phyloP scores from a whole-genome alignment of 257 asterid species.

The Solanum dulcamara region DNA sequence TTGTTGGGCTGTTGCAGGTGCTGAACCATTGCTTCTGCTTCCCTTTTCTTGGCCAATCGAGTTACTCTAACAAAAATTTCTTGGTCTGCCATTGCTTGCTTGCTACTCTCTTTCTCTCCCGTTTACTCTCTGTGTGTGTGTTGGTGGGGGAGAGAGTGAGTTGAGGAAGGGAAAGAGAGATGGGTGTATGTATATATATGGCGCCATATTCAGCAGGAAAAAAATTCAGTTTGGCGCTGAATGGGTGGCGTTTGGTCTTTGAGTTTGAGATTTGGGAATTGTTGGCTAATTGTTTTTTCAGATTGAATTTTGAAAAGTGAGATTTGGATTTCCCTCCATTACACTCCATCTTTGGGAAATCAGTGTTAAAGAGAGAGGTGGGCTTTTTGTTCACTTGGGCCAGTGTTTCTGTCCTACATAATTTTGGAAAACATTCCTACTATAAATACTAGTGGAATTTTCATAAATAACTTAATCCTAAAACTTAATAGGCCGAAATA shows the following conservation, averaged over 20 bases:
- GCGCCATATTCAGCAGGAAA: neutral
- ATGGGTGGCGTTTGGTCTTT: neutral
- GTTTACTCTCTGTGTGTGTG: neutral
- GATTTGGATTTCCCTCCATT: neutral
- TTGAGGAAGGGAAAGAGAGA: neutral
- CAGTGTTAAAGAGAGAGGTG: neutral
- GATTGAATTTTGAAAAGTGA: neutral
- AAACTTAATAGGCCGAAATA: too few relatives aligned
- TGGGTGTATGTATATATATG: neutral
- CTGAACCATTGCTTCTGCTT: slow-evolving; percentile 7
- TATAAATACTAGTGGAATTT: too few relatives aligned
- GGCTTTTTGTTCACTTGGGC: neutral
- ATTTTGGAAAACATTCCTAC: too few relatives aligned
- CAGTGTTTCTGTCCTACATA: too few relatives aligned
- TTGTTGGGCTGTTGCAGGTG: neutral
- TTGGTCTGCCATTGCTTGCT: slow-evolving; percentile 3
- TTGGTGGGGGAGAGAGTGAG: neutral
- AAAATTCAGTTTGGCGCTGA: neutral
- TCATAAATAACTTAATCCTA: too few relatives aligned
- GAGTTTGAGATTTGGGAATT: neutral
- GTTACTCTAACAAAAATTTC: slow-evolving; percentile 7
- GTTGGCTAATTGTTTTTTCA: neutral
- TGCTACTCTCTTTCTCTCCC: too few relatives aligned
- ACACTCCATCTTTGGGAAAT: neutral
- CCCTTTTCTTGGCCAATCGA: slow-evolving; percentile 13